Evolutionary conservation across 2,329 filamentous ascomycete species (phyloP).

Genomic region (Verticillium tricorpus): DNA sequence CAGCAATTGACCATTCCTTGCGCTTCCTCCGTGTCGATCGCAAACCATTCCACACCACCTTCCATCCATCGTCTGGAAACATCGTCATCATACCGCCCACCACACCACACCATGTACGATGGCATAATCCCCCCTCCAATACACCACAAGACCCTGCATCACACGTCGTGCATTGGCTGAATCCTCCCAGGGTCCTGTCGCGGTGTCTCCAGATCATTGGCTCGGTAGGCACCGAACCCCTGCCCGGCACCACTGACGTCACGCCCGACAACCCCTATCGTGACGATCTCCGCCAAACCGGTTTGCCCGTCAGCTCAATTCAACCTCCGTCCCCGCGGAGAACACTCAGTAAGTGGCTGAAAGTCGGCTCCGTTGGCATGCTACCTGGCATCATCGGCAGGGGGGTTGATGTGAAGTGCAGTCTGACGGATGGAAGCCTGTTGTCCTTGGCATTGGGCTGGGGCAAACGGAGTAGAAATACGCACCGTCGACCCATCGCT

Average conservation of each 20-base stretch:
- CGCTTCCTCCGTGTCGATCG: not conserved
- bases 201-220: not conserved
- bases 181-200: not conserved
- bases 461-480: not conserved
- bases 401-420: not conserved
- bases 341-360: not conserved
- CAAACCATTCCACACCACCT: not conserved
- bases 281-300: slow-evolving; percentile 2
- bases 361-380: not conserved
- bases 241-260: not conserved
- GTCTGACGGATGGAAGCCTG: not conserved
- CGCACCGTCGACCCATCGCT: not conserved
- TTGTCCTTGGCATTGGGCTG: not conserved
- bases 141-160: slow-evolving; percentile 1
- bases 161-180: not conserved
- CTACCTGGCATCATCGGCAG: not conserved
- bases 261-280: not conserved
- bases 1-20: not conserved
- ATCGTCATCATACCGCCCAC: not conserved
- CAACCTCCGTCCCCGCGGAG: not conserved
- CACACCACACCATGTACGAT: not conserved
- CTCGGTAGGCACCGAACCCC: not conserved
- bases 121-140: not conserved
- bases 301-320: not conserved
- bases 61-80: not conserved